phyloP scores from a whole-genome alignment of 116 monocot species.

The Dioscorea cayenensis region DNA sequence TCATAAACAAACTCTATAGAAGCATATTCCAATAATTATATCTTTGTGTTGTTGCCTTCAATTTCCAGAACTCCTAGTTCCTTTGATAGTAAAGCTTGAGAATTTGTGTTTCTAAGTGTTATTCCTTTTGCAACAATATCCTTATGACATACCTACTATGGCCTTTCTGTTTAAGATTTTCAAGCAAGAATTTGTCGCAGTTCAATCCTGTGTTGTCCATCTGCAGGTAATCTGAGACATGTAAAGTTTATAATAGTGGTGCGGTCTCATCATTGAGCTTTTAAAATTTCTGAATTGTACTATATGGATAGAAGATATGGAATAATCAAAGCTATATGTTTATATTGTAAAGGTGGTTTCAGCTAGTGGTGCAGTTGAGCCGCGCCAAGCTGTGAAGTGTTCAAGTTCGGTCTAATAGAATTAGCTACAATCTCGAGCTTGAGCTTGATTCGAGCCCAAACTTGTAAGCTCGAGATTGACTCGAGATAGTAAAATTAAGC shows the following conservation, averaged over 20 bases:
- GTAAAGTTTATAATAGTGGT: not conserved
- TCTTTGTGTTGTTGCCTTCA: not conserved
- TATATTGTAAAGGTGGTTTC: no score
- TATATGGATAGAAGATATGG: no score
- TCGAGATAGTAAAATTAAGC: no score
- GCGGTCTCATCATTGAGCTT: no score
- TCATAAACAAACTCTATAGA: not conserved
- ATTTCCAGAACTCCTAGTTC: not conserved
- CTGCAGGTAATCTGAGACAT: slow-evolving; percentile 59
- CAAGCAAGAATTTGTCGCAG: slow-evolving; percentile 99
- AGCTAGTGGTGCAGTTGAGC: no score
- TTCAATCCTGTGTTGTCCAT: slow-evolving; percentile 99
- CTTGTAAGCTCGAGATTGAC: no score
- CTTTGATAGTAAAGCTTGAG: not conserved
- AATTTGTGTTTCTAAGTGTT: not conserved
- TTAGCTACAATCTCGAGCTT: no score
- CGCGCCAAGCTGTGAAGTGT: no score
- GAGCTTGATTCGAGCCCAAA: no score
- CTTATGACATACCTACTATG: slow-evolving; percentile 96
- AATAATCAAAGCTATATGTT: no score
- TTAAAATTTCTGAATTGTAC: no score
- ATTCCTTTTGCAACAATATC: slow-evolving; percentile 82
- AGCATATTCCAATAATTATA: not conserved
- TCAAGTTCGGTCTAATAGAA: no score
- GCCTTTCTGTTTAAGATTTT: slow-evolving; percentile 97